These are phyloP conservation scores for Trichophyton schoenleinii DNA, from an alignment of 2,329 filamentous ascomycete genomes.

Conservation along the genomic window DNA sequence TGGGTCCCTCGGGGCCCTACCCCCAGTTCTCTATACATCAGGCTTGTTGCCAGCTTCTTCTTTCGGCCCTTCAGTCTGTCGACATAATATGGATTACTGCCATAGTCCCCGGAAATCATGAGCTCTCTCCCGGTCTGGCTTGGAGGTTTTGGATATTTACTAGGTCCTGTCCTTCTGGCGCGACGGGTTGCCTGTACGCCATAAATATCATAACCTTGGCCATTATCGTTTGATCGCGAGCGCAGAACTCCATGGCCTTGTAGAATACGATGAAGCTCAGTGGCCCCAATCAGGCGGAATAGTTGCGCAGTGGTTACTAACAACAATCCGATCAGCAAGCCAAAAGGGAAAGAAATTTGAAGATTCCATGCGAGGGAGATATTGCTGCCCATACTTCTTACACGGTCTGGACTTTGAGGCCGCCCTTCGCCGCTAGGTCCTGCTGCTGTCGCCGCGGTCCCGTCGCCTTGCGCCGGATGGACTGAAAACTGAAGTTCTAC, in stretches of 20 bases:
- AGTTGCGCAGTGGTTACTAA: slow-evolving; percentile 34
- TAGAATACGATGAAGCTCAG: slow-evolving; percentile 43
- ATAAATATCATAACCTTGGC: neutral
- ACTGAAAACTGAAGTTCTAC: slow-evolving; percentile 1
- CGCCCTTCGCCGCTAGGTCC: neutral
- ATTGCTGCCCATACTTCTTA: slow-evolving; percentile 4
- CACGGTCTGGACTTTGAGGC: neutral
- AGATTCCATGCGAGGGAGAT: slow-evolving; percentile 5
- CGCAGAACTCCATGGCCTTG: slow-evolving; percentile 22
- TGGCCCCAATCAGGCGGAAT: slow-evolving; percentile 42
- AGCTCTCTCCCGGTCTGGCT: slow-evolving; percentile 62
- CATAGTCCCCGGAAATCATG: slow-evolving; percentile 75
- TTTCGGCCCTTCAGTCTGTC: slow-evolving; percentile 44
- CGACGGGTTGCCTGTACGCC: neutral
- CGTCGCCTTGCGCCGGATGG: neutral
- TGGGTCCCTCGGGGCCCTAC: slow-evolving; percentile 47
- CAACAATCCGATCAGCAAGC: slow-evolving; percentile 1
- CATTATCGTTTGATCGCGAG: slow-evolving; percentile 18
- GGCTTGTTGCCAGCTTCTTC: slow-evolving; percentile 49
- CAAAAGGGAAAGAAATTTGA: slow-evolving; percentile 4
- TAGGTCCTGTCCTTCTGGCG: slow-evolving; percentile 18
- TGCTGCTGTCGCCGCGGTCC: neutral
- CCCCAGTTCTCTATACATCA: slow-evolving; percentile 74
- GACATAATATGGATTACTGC: slow-evolving; percentile 48
- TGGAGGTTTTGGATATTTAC: slow-evolving; percentile 69